Evolutionary conservation across 345 rosid genomes (phyloP), one percentile per base, ranked within the genome.

Genomic region (Melastoma malabathricum): DNA sequence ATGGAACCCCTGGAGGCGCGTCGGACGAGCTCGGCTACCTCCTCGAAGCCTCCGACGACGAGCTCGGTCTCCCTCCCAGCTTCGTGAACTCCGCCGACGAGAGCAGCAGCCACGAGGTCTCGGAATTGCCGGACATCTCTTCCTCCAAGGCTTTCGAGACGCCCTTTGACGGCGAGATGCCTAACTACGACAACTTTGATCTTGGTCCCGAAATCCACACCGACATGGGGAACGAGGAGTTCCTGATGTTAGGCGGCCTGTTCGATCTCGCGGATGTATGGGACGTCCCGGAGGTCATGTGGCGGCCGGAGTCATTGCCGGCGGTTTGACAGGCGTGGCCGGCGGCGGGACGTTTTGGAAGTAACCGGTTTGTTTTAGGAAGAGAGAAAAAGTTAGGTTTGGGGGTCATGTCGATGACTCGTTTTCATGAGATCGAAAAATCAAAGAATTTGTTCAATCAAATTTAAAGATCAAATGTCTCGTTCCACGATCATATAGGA

Each of bases 281-380:
- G 25, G 75, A 73, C 7, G 55, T 56, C 13, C 62, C 84, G 48
- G 80, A 63, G 25, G 51, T 65, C 48, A 44, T 72, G 43, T 73
- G 82, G 84, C 78, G 69, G 63, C 55, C 79, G 19, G 86, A 76
- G 73, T 78, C 80, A 6, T 66, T 83, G 47, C 65, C 88, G 44
- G 82, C 83, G 17, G 45, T 59, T 41, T 59, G 50, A 46, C 18
- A 15, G 39, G 10, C 18, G 22, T 6, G 14, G 18, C 13, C 13
- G 22, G 0, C 2, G 44, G 15, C 1, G 41, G 54, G 44, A 58
- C 47, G 50, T 45, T 23, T 46, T 29, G 50, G 44, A 15, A 39
- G 23, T 6, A 5, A 10, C 47, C 27, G 48, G 41, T n/a, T 4
- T 47, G 12, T 1, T 10, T 15, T 47, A 17, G 23, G 10, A 47